Base-by-base conservation (phyloP, 306 rosid genomes). In the Quercus mongolica region DNA sequence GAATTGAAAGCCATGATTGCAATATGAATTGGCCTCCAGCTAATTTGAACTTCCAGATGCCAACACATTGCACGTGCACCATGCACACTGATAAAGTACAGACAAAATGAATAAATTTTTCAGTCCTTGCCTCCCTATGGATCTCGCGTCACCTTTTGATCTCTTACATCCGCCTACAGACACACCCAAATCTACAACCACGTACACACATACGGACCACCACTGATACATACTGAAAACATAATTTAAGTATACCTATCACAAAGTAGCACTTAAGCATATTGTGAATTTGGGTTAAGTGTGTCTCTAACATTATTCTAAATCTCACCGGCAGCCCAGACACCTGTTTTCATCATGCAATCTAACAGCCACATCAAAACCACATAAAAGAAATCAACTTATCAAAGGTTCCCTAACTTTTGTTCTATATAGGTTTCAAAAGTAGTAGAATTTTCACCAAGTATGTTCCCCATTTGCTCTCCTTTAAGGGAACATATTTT, bases 61-160 rank as follows among this genome's bases (percentile, higher is more conserved):
- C 76, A 62, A 41, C 74, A 69, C 76, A 75, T 56, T 76, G 87
- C 88, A 89, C 92, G 92, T 80, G 87, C 77, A 74, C 83, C 80
- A 67, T 83, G 74, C 75, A 63, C 54, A 19, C 30, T 58, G 41
- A 76, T 33, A 74, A 73, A 64, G 52, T 4, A 19, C 62, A 73
- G 84, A 84, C 83, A 63, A 4, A 74, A 12, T 15, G 44, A 69
- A 57, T 26, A 44, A n/a, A n/a, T 74, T 73, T 19, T 19, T 21
- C 69, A 67, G 80, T 76, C 51, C 85, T 78, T 78, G 78, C 82
- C 68, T 57, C 56, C 56, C 56, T 69, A 3, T 11, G 76, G 64
- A 38, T 51, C 15, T 25, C 46, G 33, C 49, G 3, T 19, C 56
- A 1, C 41, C 25, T 54, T 56, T 26, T 61, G n/a, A 19, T 11